Evolutionary conservation across 768 basidiomycete genomes (phyloP), one percentile per base, ranked within the genome.

Genomic region (Hygrophoropsis aurantiaca): DNA sequence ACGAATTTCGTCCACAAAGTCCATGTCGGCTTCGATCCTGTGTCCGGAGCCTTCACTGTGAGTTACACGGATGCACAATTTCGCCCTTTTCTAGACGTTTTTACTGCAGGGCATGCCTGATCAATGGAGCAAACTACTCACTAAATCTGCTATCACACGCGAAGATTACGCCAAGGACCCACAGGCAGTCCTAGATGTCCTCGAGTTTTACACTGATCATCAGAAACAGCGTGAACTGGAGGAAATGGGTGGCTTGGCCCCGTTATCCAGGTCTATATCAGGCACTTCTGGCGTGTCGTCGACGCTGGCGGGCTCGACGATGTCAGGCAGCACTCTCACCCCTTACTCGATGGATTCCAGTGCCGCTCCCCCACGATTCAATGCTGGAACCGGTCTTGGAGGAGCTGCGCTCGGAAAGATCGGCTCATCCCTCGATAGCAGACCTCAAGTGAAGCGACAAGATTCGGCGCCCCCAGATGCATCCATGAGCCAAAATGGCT

Each of bases 1-100:
- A 97, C 94, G 7, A 95, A 99, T 67, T 98, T 99, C 61, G 92
- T 97, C 0, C 95, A 99, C 73, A 94, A 97, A 64, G 94, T 98
- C 2, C 95, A 98, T 67, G 95, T 98, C 47, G 94, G 94, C 3
- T 97, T 94, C 58, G 95, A 99, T 69, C 90, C 94, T 2, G 74
- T 90, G 36, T 87, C 88, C 34, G 95, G 95, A 10, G 92, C 85
- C 13, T 99, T 99, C 67, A 97, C 94, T 13, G 92, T 90, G 58
- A 57, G 89, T 77, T 30, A n/a, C 46, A 13, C 27, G 7, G 13
- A 30, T 6, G 7, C 6, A 30, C 6, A 33, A 26, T 23, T 15
- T 24, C 34, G n/a, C 13, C 24, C 24, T 13, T 23, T 41, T 30
- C 20, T 34, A 30, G 27, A 30, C 27, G 11, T 40, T 30, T 30